A percentile compares a stretch with the other conserved stretches of the same genome.
phyloP scores from a whole-genome alignment of 768 basidiomycete species.

The Rhizopogon vesiculosus region DNA sequence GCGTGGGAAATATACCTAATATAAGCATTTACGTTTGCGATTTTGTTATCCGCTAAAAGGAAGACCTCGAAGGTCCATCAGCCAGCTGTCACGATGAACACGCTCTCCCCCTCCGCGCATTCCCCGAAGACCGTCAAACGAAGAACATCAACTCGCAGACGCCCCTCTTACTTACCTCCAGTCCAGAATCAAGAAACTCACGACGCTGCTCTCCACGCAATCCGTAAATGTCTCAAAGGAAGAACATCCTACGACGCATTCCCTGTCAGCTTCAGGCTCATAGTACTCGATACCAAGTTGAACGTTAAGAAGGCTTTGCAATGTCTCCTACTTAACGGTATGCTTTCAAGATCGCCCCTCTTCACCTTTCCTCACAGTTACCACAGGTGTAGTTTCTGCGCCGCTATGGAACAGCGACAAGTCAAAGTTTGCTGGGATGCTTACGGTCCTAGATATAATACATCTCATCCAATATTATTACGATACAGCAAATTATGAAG shows the following conservation, averaged over 20 bases:
- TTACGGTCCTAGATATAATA: constrained; percentile 98
- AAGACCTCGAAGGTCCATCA: neutral
- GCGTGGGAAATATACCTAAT: constrained; percentile 4
- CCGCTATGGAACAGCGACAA: constrained; percentile 97
- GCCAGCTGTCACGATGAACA: constrained; percentile 30
- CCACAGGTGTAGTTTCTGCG: constrained; percentile 90
- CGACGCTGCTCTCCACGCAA: constrained; percentile 60
- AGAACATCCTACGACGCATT: constrained; percentile 94
- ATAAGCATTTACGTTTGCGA: neutral
- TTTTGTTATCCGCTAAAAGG: neutral
- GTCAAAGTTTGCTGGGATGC: constrained; percentile 95
- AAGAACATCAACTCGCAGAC: constrained; percentile 50
- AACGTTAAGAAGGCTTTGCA: constrained; percentile 94
- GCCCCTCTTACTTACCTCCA: constrained; percentile 55
- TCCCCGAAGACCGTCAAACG: constrained; percentile 48
- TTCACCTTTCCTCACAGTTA: neutral
- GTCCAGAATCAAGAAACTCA: constrained; percentile 54
- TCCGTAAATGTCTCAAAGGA: constrained; percentile 76
- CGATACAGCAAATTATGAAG: constrained; percentile 74
- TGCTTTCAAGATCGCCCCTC: neutral
- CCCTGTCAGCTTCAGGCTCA: constrained; percentile 93
- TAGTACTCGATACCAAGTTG: constrained; percentile 93
- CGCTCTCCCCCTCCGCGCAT: constrained; percentile 40
- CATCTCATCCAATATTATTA: constrained; percentile 99
- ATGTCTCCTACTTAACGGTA: constrained; percentile 80